phyloP scores from a whole-genome alignment of 768 basidiomycete species.

The Suillus cothurnatus region DNA sequence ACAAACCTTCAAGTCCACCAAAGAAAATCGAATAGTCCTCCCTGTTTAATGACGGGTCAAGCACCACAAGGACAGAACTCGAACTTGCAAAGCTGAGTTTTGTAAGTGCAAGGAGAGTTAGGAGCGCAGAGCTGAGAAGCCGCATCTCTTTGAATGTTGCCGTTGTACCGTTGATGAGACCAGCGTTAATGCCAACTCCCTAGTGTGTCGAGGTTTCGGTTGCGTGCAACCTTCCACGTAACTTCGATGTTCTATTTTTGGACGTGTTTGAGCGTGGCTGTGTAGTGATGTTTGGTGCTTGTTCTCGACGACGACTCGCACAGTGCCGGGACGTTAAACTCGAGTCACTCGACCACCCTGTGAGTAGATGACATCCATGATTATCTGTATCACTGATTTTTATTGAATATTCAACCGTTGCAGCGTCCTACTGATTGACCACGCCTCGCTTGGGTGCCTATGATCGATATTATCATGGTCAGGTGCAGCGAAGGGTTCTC shows the following conservation, averaged over 20 bases:
- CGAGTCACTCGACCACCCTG: not conserved
- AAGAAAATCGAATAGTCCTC: conserved; percentile 84
- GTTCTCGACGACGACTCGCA: not conserved
- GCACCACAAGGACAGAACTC: conserved; percentile 83
- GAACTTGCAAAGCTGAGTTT: conserved; percentile 52
- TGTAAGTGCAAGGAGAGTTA: conserved; percentile 32
- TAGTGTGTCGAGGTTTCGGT: not conserved
- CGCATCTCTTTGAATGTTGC: conserved; percentile 23
- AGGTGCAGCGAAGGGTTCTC: not conserved
- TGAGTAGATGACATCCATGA: not conserved
- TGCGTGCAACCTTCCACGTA: conserved; percentile 20
- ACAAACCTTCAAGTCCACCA: conserved; percentile 69
- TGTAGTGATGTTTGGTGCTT: conserved; percentile 7
- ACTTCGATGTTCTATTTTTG: conserved; percentile 13
- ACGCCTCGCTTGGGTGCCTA: not conserved
- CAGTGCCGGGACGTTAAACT: not conserved
- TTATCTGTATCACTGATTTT: not conserved
- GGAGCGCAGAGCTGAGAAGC: conserved; percentile 26
- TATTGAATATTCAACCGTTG: not conserved
- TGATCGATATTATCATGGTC: not conserved
- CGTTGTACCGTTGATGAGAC: not conserved
- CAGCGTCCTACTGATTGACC: not conserved
- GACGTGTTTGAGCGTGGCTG: conserved; percentile 23
- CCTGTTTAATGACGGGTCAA: conserved; percentile 71
- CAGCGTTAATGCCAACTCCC: not conserved